phyloP scores from a whole-genome alignment of 176 grass and related monocot genomes.

The Lolium perenne region DNA sequence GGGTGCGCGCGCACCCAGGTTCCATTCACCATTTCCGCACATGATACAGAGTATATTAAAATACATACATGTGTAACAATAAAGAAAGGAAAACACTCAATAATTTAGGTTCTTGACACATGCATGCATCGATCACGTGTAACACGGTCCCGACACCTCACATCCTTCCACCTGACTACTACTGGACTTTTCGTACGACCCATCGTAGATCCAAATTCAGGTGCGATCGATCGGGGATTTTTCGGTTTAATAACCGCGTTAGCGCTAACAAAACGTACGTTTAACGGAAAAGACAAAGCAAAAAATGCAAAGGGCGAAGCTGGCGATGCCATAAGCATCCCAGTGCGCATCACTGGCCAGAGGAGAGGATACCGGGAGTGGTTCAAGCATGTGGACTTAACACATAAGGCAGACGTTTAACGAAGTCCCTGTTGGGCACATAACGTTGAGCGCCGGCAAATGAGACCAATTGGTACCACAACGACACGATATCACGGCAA shows the following conservation, averaged over 20 bases:
- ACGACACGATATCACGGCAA: too few relatives aligned
- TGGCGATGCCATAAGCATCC: conserved; percentile 39
- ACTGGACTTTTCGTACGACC: too few relatives aligned
- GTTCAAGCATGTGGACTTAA: conserved; percentile 31
- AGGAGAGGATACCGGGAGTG: conserved; percentile 51
- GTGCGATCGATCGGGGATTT: not conserved
- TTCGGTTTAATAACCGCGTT: not conserved
- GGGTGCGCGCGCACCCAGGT: too few relatives aligned
- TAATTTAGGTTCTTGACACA: not conserved
- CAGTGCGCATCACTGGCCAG: not conserved
- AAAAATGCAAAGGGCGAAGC: not conserved
- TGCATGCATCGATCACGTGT: not conserved
- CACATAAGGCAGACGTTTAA: too few relatives aligned
- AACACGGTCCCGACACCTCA: not conserved
- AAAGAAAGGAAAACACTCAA: not conserved
- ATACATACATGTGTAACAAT: not conserved
- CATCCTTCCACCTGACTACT: too few relatives aligned
- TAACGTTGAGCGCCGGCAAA: too few relatives aligned
- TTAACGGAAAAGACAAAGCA: not conserved
- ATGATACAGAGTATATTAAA: too few relatives aligned
- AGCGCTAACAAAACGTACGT: not conserved
- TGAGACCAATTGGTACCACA: too few relatives aligned
- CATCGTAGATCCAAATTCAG: not conserved
- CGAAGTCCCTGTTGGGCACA: too few relatives aligned
- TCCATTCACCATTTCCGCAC: too few relatives aligned